Evolutionary conservation across 2,329 filamentous ascomycete species (phyloP).

Genomic region (Penicillium aurantiogriseum): DNA sequence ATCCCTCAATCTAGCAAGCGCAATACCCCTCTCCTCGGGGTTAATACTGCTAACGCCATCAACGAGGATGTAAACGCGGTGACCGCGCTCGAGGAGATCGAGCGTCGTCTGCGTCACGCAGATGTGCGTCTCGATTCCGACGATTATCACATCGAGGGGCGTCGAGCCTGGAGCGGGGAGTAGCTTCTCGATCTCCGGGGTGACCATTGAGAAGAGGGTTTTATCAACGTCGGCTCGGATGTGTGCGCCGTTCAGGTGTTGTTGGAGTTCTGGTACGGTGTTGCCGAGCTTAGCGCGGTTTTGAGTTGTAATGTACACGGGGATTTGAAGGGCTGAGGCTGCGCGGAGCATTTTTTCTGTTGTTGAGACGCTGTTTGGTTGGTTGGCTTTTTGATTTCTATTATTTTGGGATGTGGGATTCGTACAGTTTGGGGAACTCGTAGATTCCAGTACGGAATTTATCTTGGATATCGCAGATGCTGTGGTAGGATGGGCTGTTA

Average conservation of each 20-base stretch:
- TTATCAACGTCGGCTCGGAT: slow-evolving; percentile 70
- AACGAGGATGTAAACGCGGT: slow-evolving; percentile 80
- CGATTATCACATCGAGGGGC: slow-evolving; percentile 65
- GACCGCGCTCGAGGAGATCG: slow-evolving; percentile 71
- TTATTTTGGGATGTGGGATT: slow-evolving; percentile 5
- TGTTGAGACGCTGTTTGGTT: slow-evolving; percentile 57
- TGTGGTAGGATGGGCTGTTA: slow-evolving; percentile 37
- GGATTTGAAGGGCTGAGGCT: slow-evolving; percentile 56
- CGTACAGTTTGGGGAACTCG: slow-evolving; percentile 78
- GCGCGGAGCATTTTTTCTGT: slow-evolving; percentile 67
- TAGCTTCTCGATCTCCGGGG: slow-evolving; percentile 60
- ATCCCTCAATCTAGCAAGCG: slow-evolving; percentile 69
- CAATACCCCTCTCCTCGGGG: slow-evolving; percentile 73
- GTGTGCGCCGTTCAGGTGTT: slow-evolving; percentile 47
- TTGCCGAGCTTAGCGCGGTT: slow-evolving; percentile 73
- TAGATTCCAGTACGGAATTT: slow-evolving; percentile 80
- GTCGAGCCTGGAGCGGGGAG: slow-evolving; percentile 34
- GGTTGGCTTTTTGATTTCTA: not conserved
- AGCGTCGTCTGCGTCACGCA: slow-evolving; percentile 91
- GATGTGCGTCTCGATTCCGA: slow-evolving; percentile 92
- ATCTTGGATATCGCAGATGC: slow-evolving; percentile 92
- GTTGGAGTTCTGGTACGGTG: slow-evolving; percentile 71
- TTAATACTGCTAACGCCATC: slow-evolving; percentile 91
- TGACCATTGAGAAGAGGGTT: slow-evolving; percentile 84
- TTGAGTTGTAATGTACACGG: slow-evolving; percentile 84